Evolutionary conservation across 2,329 filamentous ascomycete species (phyloP), one percentile per base, ranked within the genome.

Genomic region (Xylariaceae sp.): DNA sequence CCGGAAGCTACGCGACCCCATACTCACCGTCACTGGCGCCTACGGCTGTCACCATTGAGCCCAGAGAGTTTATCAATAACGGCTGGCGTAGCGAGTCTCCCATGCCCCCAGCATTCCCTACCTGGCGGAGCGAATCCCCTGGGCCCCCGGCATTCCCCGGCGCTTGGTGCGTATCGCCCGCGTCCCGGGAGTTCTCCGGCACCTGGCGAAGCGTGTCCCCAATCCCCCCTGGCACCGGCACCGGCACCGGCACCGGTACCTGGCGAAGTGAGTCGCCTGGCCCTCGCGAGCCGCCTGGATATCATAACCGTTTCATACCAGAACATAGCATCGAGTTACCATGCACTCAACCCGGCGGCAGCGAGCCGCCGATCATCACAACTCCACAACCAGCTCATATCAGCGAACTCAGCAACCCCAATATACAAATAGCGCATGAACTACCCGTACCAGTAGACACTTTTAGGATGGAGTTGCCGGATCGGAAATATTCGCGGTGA

Each of bases 401-500:
- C 19, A 19, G 19, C 19, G 19, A 19, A 19, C 19, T 19, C 19
- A 19, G 19, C 19, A 19, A 19, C 19, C 19, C 58, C 6, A 63
- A 61, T 35, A 58, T 59, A 27, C 60, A 63, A 27, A 62, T 60
- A 59, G 60, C 62, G 35, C 55, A 65, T 39, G 64, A 65, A 39
- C 51, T 65, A 35, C 64, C 64, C 4, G 64, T 57, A 27, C 62
- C 60, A 7, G 60, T 65, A 4, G 56, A 59, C 11, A 54, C 54
- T 9, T 30, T 51, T 12, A 52, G 61, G 53, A 53, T 56, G 12
- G 64, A 67, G 30, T 55, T 67, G 39, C 64, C 64, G 43, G 64
- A 64, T 55, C 55, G 58, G 37, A 64, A 62, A 50, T 66, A 62
- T 54, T 57, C 59, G 43, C 50, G n/a, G 47, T 66, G 56, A 64